A percentile compares a stretch with the other conserved stretches of the same genome.
Evolutionary conservation across 257 asterid species (phyloP).

Genomic region (Capsicum pubescens): DNA sequence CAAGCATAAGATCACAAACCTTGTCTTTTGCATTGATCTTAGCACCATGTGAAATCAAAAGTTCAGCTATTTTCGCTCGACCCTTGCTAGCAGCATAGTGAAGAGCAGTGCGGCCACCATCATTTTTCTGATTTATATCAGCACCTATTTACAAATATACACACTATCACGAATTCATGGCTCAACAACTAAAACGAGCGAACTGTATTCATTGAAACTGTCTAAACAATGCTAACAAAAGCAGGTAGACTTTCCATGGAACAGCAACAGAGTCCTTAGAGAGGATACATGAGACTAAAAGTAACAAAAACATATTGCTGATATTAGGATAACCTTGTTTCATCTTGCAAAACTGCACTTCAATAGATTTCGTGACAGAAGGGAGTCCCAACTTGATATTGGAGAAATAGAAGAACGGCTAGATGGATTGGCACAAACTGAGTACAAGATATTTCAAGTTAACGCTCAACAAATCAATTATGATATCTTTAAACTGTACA

Average conservation of each 20-base stretch:
- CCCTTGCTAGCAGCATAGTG: conserved; percentile 99
- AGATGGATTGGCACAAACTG: not conserved
- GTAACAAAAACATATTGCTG: not conserved
- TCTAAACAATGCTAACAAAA: not conserved
- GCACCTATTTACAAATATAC: conserved; percentile 65
- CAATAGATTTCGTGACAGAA: not conserved
- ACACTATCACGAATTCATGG: conserved; percentile 14
- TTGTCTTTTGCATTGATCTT: conserved; percentile 85
- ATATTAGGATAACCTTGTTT: not conserved
- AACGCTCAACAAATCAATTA: not conserved
- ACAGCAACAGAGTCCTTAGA: not conserved
- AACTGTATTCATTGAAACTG: not conserved
- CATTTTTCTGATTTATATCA: conserved; percentile 68
- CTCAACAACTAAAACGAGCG: not conserved
- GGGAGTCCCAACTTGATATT: not conserved
- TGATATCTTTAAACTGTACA: not conserved
- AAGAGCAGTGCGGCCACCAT: conserved; percentile 93
- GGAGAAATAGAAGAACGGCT: not conserved
- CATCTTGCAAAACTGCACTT: not conserved
- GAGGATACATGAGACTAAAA: not conserved
- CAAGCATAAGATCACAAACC: conserved; percentile 50
- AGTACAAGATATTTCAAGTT: not conserved
- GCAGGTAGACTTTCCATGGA: not conserved
- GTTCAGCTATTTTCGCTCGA: conserved; percentile 68
- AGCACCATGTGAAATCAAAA: conserved; percentile 77